phyloP scores from a whole-genome alignment of 495 filamentous ascomycete species.

The Haplographium delicatum region DNA sequence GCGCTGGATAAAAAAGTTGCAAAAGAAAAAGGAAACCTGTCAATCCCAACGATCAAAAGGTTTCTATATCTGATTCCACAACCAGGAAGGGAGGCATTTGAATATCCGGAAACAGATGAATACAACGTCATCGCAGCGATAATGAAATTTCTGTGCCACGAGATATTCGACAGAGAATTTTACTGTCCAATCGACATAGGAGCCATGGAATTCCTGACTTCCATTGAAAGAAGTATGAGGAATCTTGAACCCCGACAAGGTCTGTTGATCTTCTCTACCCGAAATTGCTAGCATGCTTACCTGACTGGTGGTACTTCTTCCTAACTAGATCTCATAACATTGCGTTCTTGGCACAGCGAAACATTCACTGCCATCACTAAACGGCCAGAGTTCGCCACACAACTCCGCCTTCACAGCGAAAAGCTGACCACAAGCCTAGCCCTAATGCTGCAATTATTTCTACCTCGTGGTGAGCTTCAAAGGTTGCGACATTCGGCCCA shows the following conservation, averaged over 20 bases:
- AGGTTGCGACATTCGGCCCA: background rate
- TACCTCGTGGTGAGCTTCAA: background rate
- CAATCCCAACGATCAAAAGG: background rate
- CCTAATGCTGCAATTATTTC: background rate
- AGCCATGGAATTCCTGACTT: background rate
- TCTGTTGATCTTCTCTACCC: background rate
- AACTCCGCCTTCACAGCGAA: background rate
- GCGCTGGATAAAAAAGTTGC: background rate
- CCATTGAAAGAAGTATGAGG: conserved; percentile 25
- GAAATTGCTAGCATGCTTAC: background rate
- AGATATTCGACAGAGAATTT: conserved; percentile 9
- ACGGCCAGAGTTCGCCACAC: conserved; percentile 15
- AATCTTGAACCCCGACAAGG: background rate
- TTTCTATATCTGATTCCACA: background rate
- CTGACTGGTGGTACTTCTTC: background rate
- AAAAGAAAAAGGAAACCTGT: background rate
- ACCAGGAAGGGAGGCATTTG: background rate
- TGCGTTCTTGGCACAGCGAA: conserved; percentile 29
- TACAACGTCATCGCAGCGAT: conserved; percentile 8
- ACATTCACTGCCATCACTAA: conserved; percentile 28
- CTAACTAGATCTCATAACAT: conserved; percentile 27
- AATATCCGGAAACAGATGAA: background rate
- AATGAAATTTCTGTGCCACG: conserved; percentile 4
- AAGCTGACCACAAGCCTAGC: background rate
- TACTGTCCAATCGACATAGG: conserved; percentile 4